Evolutionary conservation across 768 basidiomycete species (phyloP).

Genomic region (Psilocybe subaeruginosa): DNA sequence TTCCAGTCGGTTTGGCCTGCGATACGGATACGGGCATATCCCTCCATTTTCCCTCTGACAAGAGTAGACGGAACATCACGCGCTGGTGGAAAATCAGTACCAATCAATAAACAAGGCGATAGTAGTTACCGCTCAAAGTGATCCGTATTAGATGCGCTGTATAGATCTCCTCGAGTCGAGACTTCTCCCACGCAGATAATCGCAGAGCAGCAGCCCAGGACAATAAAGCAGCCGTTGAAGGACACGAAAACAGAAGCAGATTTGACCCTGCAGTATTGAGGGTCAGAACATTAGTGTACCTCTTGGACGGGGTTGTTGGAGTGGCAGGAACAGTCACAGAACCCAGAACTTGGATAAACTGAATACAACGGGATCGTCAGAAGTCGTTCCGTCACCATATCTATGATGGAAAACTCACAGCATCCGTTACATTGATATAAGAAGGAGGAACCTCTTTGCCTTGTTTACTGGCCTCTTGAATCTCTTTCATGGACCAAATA

Average conservation of each 20-base stretch:
- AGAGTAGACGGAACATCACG: conserved; percentile 65
- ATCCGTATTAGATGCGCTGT: conserved; percentile 91
- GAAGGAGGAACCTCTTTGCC: conserved; percentile 84
- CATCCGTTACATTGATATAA: conserved; percentile 88
- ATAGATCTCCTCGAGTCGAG: conserved; percentile 94
- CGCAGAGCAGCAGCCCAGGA: conserved; percentile 94
- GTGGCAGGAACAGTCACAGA: conserved; percentile 68
- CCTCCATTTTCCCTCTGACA: conserved; percentile 78
- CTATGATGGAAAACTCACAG: conserved; percentile 51
- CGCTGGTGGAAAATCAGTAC: conserved; percentile 30
- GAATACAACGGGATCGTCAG: conserved; percentile 12
- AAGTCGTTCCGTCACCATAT: neutral
- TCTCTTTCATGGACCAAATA: conserved; percentile 89
- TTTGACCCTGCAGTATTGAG: conserved; percentile 95
- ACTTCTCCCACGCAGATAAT: conserved; percentile 92
- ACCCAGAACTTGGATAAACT: conserved; percentile 84
- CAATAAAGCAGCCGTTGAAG: conserved; percentile 64
- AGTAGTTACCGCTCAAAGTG: conserved; percentile 48
- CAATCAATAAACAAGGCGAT: conserved; percentile 3
- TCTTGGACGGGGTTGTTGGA: conserved; percentile 49
- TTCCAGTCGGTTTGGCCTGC: conserved; percentile 99
- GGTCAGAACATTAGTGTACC: conserved; percentile 80
- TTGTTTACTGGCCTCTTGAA: conserved; percentile 80
- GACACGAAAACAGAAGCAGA: conserved; percentile 86
- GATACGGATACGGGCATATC: conserved; percentile 87